These are phyloP conservation scores for Delphinella strobiligena DNA, from an alignment of 2,329 filamentous ascomycete species.

Conservation along the genomic window DNA sequence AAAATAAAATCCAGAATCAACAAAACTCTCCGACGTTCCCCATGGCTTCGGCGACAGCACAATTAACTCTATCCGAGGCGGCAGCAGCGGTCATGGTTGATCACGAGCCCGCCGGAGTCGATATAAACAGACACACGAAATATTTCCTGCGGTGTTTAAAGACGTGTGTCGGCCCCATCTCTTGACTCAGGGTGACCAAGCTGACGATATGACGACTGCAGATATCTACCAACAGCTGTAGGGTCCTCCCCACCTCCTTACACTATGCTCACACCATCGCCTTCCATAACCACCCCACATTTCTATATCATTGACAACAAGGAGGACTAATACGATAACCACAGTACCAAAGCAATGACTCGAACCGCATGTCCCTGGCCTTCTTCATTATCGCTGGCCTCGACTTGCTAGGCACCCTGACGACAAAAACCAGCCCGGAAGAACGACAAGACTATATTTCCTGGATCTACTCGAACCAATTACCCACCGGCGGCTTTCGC, in stretches of 20 bases:
- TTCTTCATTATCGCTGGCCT: conserved; percentile 82
- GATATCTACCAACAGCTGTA: background rate
- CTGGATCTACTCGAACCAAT: conserved; percentile 82
- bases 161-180: no score
- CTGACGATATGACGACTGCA: background rate
- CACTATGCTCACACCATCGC: no score
- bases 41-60: no score
- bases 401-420: conserved; percentile 60
- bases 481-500: conserved; percentile 77
- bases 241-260: background rate
- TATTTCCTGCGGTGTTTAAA: conserved; percentile 89
- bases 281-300: no score
- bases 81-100: conserved; percentile 2
- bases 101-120: conserved; percentile 2
- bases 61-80: background rate
- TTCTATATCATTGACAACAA: no score
- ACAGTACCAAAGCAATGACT: conserved; percentile 73
- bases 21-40: no score
- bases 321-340: background rate
- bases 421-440: conserved; percentile 38
- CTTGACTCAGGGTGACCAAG: no score
- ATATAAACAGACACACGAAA: conserved; percentile 29
- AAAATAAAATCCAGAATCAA: no score
- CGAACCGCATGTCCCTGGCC: conserved; percentile 76
- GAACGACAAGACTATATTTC: conserved; percentile 47